These are phyloP conservation scores for Colletotrichum paranaense DNA, from an alignment of 2,329 filamentous ascomycete species.

Conservation along the genomic window DNA sequence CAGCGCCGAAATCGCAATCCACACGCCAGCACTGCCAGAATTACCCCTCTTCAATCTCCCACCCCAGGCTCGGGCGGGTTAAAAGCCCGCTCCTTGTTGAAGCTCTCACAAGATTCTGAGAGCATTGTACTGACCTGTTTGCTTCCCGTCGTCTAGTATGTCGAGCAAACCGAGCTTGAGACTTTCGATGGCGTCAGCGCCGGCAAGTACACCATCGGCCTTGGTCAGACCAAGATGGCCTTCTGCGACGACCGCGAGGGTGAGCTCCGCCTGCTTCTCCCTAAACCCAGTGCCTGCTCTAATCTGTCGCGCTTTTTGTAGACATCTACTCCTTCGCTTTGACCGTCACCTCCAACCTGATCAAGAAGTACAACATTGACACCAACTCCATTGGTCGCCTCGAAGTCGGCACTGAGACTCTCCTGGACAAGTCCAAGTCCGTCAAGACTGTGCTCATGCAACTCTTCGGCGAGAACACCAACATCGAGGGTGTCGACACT, in stretches of 20 bases:
- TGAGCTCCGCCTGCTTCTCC: slow-evolving; percentile 52
- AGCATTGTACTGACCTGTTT: not conserved
- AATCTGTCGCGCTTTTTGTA: slow-evolving; percentile 48
- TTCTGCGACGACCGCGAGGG: slow-evolving; percentile 92
- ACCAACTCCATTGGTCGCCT: slow-evolving; percentile 81
- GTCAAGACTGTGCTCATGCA: slow-evolving; percentile 92
- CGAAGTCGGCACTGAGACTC: slow-evolving; percentile 87
- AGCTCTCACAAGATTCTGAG: not conserved
- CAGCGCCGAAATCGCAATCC: slow-evolving; percentile 38
- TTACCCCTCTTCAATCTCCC: slow-evolving; percentile 38
- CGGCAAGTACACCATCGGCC: slow-evolving; percentile 91
- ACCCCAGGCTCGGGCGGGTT: slow-evolving; percentile 4
- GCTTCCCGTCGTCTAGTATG: slow-evolving; percentile 67
- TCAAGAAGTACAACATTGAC: slow-evolving; percentile 87
- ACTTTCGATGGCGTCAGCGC: slow-evolving; percentile 85
- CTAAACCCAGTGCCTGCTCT: slow-evolving; percentile 25
- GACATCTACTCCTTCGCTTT: slow-evolving; percentile 90
- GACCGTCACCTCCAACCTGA: slow-evolving; percentile 80
- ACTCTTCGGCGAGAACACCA: slow-evolving; percentile 85
- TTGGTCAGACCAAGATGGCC: slow-evolving; percentile 92
- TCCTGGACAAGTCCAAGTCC: slow-evolving; percentile 91
- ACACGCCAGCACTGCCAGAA: not conserved
- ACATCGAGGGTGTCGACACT: slow-evolving; percentile 85
- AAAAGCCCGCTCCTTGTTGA: not conserved
- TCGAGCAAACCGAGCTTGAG: slow-evolving; percentile 85